These are phyloP conservation scores for Verticillium klebahnii DNA, from an alignment of 2,329 filamentous ascomycete genomes.

Conservation along the genomic window DNA sequence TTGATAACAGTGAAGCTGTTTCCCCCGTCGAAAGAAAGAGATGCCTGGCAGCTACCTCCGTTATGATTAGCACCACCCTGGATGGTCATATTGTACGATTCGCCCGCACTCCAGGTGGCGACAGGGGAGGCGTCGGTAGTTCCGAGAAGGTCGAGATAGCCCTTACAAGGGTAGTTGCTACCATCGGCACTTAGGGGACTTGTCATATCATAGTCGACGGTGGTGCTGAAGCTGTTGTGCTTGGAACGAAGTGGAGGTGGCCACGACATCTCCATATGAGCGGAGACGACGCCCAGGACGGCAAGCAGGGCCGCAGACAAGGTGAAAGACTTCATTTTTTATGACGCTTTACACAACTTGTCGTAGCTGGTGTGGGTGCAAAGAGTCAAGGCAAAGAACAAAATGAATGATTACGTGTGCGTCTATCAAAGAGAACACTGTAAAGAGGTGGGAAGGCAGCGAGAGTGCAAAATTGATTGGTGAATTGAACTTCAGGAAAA, in stretches of 20 bases:
- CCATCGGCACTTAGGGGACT: conserved; percentile 57
- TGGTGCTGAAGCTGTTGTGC: conserved; percentile 40
- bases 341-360: no score
- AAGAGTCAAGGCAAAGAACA: no score
- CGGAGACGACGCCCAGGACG: conserved; percentile 34
- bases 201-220: conserved; percentile 68
- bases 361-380: no score
- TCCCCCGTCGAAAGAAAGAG: conserved; percentile 69
- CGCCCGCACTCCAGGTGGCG: conserved; percentile 58
- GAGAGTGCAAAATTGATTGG: no score
- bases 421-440: no score
- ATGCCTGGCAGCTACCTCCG: conserved; percentile 73
- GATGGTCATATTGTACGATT: conserved; percentile 59
- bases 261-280: conserved; percentile 52
- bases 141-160: conserved; percentile 45
- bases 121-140: conserved; percentile 46
- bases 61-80: conserved; percentile 58
- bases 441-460: no score
- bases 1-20: conserved; percentile 64
- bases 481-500: no score
- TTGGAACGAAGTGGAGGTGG: conserved; percentile 51
- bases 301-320: conserved; percentile 35
- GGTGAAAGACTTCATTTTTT: conserved; percentile 33
- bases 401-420: no score
- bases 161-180: conserved; percentile 73